Conservation (phyloP, 495 filamentous ascomycete species). For the Sordaria brevicollis region DNA sequence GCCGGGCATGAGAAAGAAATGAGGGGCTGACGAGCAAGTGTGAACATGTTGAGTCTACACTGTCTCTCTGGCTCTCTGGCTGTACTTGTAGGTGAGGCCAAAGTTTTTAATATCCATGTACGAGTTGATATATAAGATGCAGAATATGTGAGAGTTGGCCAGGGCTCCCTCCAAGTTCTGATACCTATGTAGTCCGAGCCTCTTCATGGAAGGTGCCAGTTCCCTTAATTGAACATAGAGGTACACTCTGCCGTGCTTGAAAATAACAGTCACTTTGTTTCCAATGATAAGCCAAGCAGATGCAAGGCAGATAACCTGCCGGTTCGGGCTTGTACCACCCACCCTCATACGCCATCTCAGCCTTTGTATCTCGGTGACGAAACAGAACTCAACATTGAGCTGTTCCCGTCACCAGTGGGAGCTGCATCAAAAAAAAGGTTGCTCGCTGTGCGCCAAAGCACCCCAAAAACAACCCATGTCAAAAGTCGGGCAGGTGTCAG, state of each 20-base stretch:
- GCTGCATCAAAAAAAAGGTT: not conserved
- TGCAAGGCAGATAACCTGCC: not conserved
- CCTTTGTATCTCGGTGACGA: not conserved
- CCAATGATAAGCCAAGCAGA: not conserved
- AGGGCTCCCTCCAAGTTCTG: not conserved
- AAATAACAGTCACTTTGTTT: not conserved
- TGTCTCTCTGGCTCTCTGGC: not conserved
- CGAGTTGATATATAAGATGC: not conserved
- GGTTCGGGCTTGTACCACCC: not conserved
- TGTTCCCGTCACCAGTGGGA: not conserved
- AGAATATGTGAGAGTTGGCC: not conserved
- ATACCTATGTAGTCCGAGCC: not conserved
- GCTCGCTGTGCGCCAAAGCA: not conserved
- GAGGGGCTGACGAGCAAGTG: not conserved
- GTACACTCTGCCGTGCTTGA: not conserved
- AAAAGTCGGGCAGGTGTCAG: not conserved
- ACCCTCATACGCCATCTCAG: not conserved
- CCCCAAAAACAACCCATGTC: not conserved
- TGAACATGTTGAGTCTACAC: not conserved
- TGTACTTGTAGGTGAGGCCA: too few species aligned
- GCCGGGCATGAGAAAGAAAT: not conserved
- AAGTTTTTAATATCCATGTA: too few species aligned
- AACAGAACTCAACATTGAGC: not conserved
- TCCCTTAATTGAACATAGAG: not conserved
- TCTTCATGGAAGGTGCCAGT: not conserved